Evolutionary conservation across 1,284 basidiomycete species (phyloP).

Genomic region (Boletellus sp.): DNA sequence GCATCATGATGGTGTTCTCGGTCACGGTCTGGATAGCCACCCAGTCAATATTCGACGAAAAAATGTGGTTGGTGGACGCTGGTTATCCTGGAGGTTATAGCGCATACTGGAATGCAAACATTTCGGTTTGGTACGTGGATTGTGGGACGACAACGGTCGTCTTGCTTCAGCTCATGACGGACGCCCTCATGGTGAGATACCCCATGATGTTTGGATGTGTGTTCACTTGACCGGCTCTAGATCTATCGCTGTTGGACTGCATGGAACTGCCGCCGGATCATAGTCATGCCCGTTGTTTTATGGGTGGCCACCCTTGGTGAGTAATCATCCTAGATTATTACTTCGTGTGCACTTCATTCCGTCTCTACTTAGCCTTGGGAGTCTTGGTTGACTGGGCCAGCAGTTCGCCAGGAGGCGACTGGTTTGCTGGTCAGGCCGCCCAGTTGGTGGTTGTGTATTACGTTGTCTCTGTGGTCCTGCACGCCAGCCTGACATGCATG

Average conservation of each 20-base stretch:
- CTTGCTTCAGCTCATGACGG: conserved; percentile 27
- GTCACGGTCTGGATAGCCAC: conserved; percentile 21
- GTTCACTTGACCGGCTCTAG: conserved; percentile 11
- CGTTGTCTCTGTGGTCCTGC: conserved; percentile 18
- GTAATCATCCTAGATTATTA: neutral
- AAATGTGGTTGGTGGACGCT: conserved; percentile 20
- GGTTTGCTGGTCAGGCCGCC: conserved; percentile 14
- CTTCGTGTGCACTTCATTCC: neutral
- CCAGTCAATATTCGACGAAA: conserved; percentile 12
- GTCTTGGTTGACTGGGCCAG: conserved; percentile 9
- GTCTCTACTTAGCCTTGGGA: conserved; percentile 16
- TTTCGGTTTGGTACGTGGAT: conserved; percentile 23
- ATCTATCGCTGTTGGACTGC: conserved; percentile 22
- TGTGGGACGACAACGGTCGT: conserved; percentile 9
- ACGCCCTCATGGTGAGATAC: conserved; percentile 23
- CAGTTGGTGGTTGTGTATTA: conserved; percentile 22
- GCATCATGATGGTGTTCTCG: conserved; percentile 19
- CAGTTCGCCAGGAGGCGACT: conserved; percentile 19
- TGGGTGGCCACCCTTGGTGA: conserved; percentile 26
- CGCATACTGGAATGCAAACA: conserved; percentile 13
- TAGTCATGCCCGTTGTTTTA: conserved; percentile 18
- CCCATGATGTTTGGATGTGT: neutral
- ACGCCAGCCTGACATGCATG: conserved; percentile 17
- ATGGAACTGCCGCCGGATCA: conserved; percentile 10
- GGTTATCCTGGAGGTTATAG: conserved; percentile 17